Base-by-base conservation (phyloP, 2,329 filamentous ascomycete genomes). In the Cephalotrichum gorgonifer region DNA sequence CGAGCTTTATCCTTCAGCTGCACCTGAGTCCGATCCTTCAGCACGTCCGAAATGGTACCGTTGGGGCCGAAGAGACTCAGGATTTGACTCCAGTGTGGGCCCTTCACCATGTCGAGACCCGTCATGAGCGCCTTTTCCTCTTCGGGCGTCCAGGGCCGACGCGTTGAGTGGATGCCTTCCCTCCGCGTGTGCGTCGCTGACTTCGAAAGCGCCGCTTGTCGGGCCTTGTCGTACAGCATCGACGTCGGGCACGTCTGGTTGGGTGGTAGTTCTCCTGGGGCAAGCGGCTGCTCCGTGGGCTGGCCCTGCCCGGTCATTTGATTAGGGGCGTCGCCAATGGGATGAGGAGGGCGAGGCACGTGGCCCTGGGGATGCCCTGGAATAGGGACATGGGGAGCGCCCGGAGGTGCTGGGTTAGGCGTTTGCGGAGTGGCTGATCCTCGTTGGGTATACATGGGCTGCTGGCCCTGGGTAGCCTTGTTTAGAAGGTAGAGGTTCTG, bases 11-110 rank as follows among this genome's bases (percentile, higher is more conserved):
- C 88, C 64, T 95, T 95, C 12, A 95, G 73, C 61, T 95, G 89
- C 1, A 95, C 89, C 60, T 95, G 88, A 42, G 89, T 94, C 30
- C 88, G 78, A 61, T 95, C 89, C 56, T 90, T 91, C 20, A 95
- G 73, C 23, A 91, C 85, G 56, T 91, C 85, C 43, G 82, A 90
- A 23, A 91, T 79, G 0, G 83, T 85, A 5, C 89, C 89, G 39
- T 84, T 85, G 0, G 80, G 76, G 1, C 89, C 89, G 61, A 91
- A 95, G 39, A 95, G 76, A 2, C 83, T 83, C 12, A 95, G 71
- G 43, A 95, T 95, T 61, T 95, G 88, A 56, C 86, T 91, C 89
- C 89, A 95, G 59, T 95, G 88, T 17, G 89, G 89, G 0, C 89
- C 89, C 61, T 90, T 89, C 43, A 95, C 89, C 62, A 85, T 81